Evolutionary conservation across 139 green algal species (phyloP).

Genomic region (Eudorina sp.): DNA sequence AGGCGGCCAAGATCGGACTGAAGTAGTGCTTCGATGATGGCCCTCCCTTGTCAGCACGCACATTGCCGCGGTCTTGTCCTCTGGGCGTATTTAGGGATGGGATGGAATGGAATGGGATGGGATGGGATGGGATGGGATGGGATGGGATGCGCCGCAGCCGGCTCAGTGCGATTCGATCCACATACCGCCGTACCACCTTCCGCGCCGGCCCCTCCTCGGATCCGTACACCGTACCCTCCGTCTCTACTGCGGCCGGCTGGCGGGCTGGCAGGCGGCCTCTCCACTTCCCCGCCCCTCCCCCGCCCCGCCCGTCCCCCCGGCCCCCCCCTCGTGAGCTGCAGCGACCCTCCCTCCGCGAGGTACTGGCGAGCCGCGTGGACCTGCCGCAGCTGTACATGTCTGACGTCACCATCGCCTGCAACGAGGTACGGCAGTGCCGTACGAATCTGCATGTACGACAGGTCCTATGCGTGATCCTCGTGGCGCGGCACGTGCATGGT

Average conservation of each 20-base stretch:
- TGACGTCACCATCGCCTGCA: conserved; percentile 4
- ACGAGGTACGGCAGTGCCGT: conserved; percentile 3
- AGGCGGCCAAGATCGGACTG: not conserved
- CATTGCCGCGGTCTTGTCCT: not conserved
- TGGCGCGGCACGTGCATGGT: too few species aligned
- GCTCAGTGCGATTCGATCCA: too few species aligned
- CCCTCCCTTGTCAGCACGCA: not conserved
- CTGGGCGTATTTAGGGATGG: too few species aligned
- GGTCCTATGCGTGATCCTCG: too few species aligned
- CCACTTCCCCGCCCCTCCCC: not conserved
- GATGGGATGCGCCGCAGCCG: too few species aligned
- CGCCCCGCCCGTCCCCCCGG: not conserved
- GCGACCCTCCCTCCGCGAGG: not conserved
- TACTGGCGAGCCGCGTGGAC: not conserved
- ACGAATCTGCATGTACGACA: too few species aligned
- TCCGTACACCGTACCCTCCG: not conserved
- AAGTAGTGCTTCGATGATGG: not conserved
- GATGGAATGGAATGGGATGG: too few species aligned
- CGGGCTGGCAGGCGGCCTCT: not conserved
- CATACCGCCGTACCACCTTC: too few species aligned
- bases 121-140: too few species aligned
- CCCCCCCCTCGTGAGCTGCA: not conserved
- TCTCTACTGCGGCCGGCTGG: not conserved
- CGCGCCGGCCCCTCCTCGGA: not conserved
- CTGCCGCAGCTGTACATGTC: not conserved